Percentiles rank a stretch among this genome's conserved stretches.
phyloP scores from a whole-genome alignment of 352 stramenopile genomes.

The Pythium aphanidermatum region DNA sequence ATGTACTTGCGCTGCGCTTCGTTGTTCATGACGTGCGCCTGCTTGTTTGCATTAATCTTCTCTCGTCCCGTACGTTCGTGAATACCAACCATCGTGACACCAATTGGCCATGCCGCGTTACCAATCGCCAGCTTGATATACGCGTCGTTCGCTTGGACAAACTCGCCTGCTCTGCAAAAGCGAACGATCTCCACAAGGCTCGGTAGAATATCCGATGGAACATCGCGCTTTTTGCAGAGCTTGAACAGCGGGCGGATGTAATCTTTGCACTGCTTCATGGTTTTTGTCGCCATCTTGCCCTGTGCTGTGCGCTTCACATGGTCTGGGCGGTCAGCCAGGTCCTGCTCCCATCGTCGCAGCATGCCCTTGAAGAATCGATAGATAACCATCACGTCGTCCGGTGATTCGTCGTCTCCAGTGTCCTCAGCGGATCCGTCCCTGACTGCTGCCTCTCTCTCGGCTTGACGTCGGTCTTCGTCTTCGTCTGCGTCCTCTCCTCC shows the following conservation, averaged over 20 bases:
- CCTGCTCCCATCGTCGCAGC: conserved; percentile 91
- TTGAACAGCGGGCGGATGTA: conserved; percentile 98
- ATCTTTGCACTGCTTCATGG: conserved; percentile 98
- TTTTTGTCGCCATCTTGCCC: conserved; percentile 95
- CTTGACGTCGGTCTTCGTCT: conserved; percentile 31
- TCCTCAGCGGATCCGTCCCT: conserved; percentile 9
- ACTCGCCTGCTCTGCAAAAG: conserved; percentile 91
- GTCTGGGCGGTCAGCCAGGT: conserved; percentile 84
- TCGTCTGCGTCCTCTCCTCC: conserved; percentile 31
- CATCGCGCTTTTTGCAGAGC: conserved; percentile 89
- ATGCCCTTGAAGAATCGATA: conserved; percentile 94
- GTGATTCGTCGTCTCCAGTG: conserved; percentile 13
- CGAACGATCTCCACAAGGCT: conserved; percentile 93
- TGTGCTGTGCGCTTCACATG: conserved; percentile 86
- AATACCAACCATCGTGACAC: conserved; percentile 99
- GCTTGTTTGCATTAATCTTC: conserved; percentile 97
- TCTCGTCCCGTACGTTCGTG: conserved; percentile 93
- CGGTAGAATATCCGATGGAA: conserved; percentile 85
- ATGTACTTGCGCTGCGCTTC: conserved; percentile 98
- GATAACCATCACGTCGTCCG: conserved; percentile 47
- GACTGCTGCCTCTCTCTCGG: conserved; percentile 1
- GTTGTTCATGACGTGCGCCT: conserved; percentile 99
- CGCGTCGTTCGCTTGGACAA: conserved; percentile 94
- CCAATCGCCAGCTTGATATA: conserved; percentile 98
- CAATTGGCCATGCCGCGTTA: conserved; percentile 98